Conservation (phyloP, 805 yeast genomes). For the Candida rishiriensis region DNA sequence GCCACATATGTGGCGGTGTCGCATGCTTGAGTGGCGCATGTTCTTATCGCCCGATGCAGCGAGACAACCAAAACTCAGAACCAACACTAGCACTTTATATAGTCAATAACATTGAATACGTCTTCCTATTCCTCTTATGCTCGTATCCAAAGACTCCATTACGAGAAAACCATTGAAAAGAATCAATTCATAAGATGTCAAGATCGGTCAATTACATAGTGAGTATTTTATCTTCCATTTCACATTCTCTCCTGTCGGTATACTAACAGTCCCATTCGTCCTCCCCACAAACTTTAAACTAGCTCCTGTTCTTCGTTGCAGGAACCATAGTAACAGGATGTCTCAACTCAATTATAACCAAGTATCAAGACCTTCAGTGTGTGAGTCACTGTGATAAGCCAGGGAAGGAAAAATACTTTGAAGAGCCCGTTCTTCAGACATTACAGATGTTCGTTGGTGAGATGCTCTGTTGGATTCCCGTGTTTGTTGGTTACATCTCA, state of each 20-base stretch:
- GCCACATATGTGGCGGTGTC: too few relatives aligned
- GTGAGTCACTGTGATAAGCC: constrained; percentile 50
- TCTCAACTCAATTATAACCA: constrained; percentile 67
- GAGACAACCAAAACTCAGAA: too few relatives aligned
- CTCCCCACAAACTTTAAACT: background rate
- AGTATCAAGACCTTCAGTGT: constrained; percentile 72
- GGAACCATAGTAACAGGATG: constrained; percentile 70
- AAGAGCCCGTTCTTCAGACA: constrained; percentile 77
- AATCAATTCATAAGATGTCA: background rate
- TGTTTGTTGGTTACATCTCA: constrained; percentile 9
- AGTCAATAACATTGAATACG: too few relatives aligned
- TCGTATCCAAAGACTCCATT: too few relatives aligned
- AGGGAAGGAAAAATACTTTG: constrained; percentile 48
- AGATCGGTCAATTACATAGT: background rate
- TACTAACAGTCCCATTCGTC: background rate
- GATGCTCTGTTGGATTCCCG: constrained; percentile 35
- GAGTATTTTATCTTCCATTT: background rate
- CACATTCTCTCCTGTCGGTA: background rate
- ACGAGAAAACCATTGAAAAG: too few relatives aligned
- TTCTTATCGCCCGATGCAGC: too few relatives aligned
- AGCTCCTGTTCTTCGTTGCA: constrained; percentile 30
- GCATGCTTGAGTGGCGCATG: too few relatives aligned
- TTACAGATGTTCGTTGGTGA: constrained; percentile 82
- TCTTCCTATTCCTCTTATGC: too few relatives aligned
- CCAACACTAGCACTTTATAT: too few relatives aligned